Conservation (phyloP, 2,329 filamentous ascomycete genomes). For the Pseudocercospora cruenta region DNA sequence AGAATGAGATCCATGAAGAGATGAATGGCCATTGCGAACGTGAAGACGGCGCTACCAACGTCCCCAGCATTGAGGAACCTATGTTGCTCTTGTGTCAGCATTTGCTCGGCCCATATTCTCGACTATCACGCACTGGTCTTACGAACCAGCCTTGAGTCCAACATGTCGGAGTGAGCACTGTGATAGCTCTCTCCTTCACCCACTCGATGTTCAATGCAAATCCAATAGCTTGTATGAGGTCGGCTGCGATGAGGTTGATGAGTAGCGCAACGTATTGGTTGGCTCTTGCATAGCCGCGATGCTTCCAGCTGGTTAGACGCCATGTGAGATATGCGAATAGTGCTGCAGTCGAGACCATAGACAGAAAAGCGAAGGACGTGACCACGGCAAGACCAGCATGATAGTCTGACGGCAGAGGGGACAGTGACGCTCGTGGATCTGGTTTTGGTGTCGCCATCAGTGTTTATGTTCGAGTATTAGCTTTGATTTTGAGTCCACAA, state of each 20-base stretch:
- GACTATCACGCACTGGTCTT: neutral
- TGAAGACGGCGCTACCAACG: conserved; percentile 67
- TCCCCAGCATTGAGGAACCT: conserved; percentile 65
- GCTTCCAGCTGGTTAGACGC: conserved; percentile 32
- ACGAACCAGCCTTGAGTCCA: conserved; percentile 63
- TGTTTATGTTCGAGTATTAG: neutral
- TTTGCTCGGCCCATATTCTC: neutral
- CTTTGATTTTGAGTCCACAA: neutral
- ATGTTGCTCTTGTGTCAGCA: neutral
- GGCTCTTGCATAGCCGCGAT: conserved; percentile 24
- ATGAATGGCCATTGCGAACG: conserved; percentile 66
- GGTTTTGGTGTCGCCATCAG: neutral
- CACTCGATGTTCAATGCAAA: conserved; percentile 66
- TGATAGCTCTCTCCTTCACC: conserved; percentile 58
- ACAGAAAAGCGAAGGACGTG: conserved; percentile 29
- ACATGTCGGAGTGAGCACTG: conserved; percentile 59
- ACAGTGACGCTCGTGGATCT: conserved; percentile 5
- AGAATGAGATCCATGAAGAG: conserved; percentile 66
- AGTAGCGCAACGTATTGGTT: conserved; percentile 72
- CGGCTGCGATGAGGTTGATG: conserved; percentile 68
- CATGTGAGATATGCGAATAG: conserved; percentile 34
- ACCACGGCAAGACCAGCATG: conserved; percentile 31
- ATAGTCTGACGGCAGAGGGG: conserved; percentile 26
- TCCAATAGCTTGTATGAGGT: conserved; percentile 66
- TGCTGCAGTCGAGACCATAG: conserved; percentile 28